Percentiles rank a stretch among this genome's conserved stretches.
phyloP scores from a whole-genome alignment of 1,139 yeast genomes.

The Yamadazyma spencermartinsiae region DNA sequence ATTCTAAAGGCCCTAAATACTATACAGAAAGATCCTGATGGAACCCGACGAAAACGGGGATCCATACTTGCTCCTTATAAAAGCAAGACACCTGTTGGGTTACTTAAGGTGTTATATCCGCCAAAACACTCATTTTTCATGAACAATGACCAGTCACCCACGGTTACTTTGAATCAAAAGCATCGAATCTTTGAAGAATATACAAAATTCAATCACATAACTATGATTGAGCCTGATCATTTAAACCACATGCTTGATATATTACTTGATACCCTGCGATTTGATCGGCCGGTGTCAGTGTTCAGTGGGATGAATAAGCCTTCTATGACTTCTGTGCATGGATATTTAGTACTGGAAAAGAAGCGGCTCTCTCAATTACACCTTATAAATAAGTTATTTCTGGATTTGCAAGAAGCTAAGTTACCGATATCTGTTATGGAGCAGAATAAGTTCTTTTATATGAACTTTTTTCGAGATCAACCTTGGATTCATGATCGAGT shows the following conservation, averaged over 20 bases:
- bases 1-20: background rate
- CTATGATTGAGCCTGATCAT: conserved; percentile 25
- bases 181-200: conserved; percentile 9
- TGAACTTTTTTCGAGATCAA: conserved; percentile 33
- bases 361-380: conserved; percentile 20
- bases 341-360: conserved; percentile 18
- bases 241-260: conserved; percentile 36
- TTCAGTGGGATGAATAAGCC: conserved; percentile 6
- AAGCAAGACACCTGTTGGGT: conserved; percentile 8
- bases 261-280: conserved; percentile 19
- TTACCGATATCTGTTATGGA: conserved; percentile 33
- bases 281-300: conserved; percentile 11
- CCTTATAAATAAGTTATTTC: conserved; percentile 24
- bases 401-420: conserved; percentile 26
- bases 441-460: conserved; percentile 29
- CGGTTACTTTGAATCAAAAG: background rate
- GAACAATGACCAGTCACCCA: conserved; percentile 3
- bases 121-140: conserved; percentile 6
- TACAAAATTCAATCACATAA: conserved; percentile 1
- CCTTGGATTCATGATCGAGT: conserved; percentile 18
- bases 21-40: background rate
- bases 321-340: conserved; percentile 10
- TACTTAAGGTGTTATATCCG: conserved; percentile 9
- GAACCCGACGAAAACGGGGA: conserved; percentile 3
- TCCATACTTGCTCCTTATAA: conserved; percentile 2